A percentile compares a stretch with the other conserved stretches of the same genome.
Conservation (phyloP, 768 basidiomycete genomes). For the Psilocybe cubensis region DNA sequence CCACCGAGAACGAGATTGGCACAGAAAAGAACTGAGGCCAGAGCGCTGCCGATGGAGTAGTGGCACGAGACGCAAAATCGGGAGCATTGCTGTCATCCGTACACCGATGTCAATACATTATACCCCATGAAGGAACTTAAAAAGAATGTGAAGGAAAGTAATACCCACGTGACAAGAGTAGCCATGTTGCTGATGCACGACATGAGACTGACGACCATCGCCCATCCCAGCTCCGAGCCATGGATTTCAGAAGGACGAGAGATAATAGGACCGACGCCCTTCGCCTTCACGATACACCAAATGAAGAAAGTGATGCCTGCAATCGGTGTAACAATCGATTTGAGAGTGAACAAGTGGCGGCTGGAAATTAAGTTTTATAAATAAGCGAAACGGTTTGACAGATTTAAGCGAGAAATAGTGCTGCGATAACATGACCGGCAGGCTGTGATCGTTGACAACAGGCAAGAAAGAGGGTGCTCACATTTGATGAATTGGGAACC, state of each 20-base stretch:
- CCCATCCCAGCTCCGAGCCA: conserved; percentile 75
- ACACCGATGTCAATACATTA: conserved; percentile 21
- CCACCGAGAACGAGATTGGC: conserved; percentile 72
- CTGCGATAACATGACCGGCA: not conserved
- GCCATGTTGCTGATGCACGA: conserved; percentile 83
- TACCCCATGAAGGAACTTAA: not conserved
- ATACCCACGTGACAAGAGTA: conserved; percentile 65
- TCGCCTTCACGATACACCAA: conserved; percentile 78
- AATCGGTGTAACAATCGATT: conserved; percentile 72
- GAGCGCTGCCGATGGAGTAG: conserved; percentile 57
- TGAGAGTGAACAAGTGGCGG: conserved; percentile 80
- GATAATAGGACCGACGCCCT: conserved; percentile 78
- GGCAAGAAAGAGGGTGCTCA: conserved; percentile 34
- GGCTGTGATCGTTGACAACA: not conserved
- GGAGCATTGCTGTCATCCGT: conserved; percentile 61
- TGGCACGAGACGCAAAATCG: conserved; percentile 73
- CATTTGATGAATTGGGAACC: conserved; percentile 85
- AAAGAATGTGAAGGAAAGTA: conserved; percentile 6
- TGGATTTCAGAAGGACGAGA: conserved; percentile 63
- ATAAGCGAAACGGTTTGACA: conserved; percentile 9
- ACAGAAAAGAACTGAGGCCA: conserved; percentile 72
- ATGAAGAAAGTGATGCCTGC: conserved; percentile 76
- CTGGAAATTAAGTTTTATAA: conserved; percentile 31
- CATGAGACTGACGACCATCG: conserved; percentile 73
- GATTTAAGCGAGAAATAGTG: conserved; percentile 2